These are phyloP conservation scores for Ogataea ramenticola DNA, from an alignment of 805 yeast species.

Conservation along the genomic window DNA sequence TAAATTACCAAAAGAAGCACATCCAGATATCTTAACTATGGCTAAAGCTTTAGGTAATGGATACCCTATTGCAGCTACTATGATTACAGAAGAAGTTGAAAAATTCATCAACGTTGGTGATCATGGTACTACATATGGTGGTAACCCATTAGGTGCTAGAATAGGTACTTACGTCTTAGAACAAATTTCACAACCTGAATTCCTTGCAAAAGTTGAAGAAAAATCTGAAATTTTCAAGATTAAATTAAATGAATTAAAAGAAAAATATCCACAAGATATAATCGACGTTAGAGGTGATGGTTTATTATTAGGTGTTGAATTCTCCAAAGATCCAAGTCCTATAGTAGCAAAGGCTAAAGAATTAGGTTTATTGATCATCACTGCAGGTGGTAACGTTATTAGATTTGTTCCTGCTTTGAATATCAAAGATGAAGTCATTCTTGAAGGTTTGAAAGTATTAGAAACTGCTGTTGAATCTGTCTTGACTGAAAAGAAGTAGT, in stretches of 20 bases:
- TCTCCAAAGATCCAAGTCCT: constrained; percentile 52
- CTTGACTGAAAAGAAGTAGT: constrained; percentile 6
- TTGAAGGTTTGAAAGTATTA: constrained; percentile 66
- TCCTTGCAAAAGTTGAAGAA: constrained; percentile 51
- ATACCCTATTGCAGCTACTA: constrained; percentile 90
- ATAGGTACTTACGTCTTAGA: constrained; percentile 73
- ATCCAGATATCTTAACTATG: constrained; percentile 89
- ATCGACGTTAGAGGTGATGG: constrained; percentile 83
- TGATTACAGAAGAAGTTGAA: constrained; percentile 78
- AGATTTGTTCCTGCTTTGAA: constrained; percentile 91
- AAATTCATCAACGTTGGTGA: constrained; percentile 76
- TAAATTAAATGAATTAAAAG: constrained; percentile 42
- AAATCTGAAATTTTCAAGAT: constrained; percentile 52
- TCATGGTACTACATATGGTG: constrained; percentile 97
- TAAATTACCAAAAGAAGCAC: constrained; percentile 66
- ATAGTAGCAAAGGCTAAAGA: constrained; percentile 69
- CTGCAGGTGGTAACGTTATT: constrained; percentile 88
- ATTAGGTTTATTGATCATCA: constrained; percentile 73
- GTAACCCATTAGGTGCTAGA: constrained; percentile 87
- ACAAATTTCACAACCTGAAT: constrained; percentile 51
- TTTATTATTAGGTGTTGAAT: constrained; percentile 76
- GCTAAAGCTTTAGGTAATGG: constrained; percentile 98
- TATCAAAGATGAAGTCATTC: constrained; percentile 61
- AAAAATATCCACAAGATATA: constrained; percentile 53
- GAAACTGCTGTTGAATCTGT: constrained; percentile 42